Evolutionary conservation across 1,284 basidiomycete species (phyloP).

Genomic region (Tremellales sp.): DNA sequence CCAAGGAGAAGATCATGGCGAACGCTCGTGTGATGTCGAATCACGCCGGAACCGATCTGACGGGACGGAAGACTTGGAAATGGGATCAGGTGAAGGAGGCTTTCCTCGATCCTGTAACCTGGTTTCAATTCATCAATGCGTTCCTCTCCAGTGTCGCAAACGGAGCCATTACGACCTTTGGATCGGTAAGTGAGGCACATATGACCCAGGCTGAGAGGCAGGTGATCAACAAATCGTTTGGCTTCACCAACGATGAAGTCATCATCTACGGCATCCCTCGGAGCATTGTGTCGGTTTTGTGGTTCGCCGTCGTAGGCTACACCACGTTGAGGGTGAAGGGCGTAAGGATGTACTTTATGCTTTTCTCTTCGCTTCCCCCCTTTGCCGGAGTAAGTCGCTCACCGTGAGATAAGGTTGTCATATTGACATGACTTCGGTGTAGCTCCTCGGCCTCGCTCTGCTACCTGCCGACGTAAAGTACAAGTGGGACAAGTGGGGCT

Average conservation of each 20-base stretch:
- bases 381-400: conserved; percentile 17
- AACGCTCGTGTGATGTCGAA: conserved; percentile 34
- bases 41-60: conserved; percentile 32
- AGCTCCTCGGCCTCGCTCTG: conserved; percentile 20
- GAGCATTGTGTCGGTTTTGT: conserved; percentile 30
- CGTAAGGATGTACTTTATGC: conserved; percentile 37
- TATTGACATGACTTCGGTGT: neutral
- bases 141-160: conserved; percentile 21
- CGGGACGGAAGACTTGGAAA: conserved; percentile 29
- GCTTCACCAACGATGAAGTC: conserved; percentile 27
- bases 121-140: conserved; percentile 33
- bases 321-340: conserved; percentile 25
- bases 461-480: conserved; percentile 18
- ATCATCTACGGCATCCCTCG: conserved; percentile 38
- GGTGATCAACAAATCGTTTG: conserved; percentile 20
- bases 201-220: conserved; percentile 25
- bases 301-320: conserved; percentile 36
- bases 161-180: conserved; percentile 35
- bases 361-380: conserved; percentile 20
- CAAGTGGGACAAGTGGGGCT: conserved; percentile 31
- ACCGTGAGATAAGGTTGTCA: neutral
- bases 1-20: conserved; percentile 28
- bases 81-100: conserved; percentile 36
- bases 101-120: conserved; percentile 30
- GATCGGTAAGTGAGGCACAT: conserved; percentile 9